Percentiles rank a stretch among this genome's conserved stretches.
Conservation (phyloP, 768 basidiomycete species). For the Trametes villosa region DNA sequence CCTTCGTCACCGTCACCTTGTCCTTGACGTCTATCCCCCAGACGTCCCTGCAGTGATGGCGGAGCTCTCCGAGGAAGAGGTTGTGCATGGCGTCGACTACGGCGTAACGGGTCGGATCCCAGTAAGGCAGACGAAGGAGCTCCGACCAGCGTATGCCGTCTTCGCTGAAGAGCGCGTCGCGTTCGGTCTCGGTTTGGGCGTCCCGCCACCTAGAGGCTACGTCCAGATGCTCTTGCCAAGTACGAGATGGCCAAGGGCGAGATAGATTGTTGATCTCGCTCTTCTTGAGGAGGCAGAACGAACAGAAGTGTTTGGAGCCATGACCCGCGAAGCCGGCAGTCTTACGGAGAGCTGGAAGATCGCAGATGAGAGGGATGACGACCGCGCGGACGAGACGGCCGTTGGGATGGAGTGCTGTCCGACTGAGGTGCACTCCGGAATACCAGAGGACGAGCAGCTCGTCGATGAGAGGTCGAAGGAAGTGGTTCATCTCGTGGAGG, state of each 20-base stretch:
- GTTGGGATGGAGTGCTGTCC: no score
- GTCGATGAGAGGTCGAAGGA: no score
- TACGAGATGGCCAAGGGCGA: not conserved
- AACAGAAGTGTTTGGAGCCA: no score
- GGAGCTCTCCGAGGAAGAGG: conserved; percentile 14
- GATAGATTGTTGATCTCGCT: not conserved
- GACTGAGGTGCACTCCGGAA: no score
- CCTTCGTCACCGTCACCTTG: not conserved
- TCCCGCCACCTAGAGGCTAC: conserved; percentile 17
- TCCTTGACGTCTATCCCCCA: not conserved
- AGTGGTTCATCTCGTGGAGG: no score
- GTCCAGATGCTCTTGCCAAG: conserved; percentile 22
- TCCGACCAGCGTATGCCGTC: conserved; percentile 31
- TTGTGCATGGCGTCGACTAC: conserved; percentile 37
- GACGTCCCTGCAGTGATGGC: not conserved
- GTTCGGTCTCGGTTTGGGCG: conserved; percentile 5
- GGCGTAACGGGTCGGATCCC: conserved; percentile 26
- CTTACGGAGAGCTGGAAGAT: no score
- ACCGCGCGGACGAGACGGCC: no score
- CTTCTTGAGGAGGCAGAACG: no score
- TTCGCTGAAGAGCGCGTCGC: conserved; percentile 14
- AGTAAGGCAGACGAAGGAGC: conserved; percentile 32
- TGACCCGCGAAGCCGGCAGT: no score
- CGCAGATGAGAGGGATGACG: no score
- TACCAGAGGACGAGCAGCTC: no score